These are phyloP conservation scores for Nakaseomyces bracarensis DNA, from an alignment of 1,139 yeast species.

Conservation along the genomic window DNA sequence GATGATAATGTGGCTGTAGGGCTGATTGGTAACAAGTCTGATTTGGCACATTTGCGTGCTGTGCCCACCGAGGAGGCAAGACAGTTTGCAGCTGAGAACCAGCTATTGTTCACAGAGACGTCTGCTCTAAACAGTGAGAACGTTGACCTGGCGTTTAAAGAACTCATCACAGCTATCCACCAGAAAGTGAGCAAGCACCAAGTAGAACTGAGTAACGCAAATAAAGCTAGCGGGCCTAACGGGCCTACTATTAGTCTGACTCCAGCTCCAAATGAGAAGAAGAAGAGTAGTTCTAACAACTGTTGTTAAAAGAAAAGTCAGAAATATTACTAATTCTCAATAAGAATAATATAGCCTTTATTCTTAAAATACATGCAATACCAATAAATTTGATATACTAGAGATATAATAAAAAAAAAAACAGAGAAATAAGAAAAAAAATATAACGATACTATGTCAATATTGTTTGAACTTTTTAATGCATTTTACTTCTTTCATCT, in stretches of 20 bases:
- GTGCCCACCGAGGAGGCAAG: constrained; percentile 97
- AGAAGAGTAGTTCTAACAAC: constrained; percentile 51
- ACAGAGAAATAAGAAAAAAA: too few species aligned
- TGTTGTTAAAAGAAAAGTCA: constrained; percentile 58
- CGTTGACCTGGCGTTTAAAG: constrained; percentile 91
- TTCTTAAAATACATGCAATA: too few species aligned
- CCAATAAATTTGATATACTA: too few species aligned
- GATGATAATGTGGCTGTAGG: constrained; percentile 95
- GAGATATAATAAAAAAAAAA: too few species aligned
- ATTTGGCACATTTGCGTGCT: constrained; percentile 89
- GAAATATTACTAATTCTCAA: too few species aligned
- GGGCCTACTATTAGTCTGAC: constrained; percentile 93
- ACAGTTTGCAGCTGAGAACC: constrained; percentile 90
- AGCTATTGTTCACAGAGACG: constrained; percentile 87
- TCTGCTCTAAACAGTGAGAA: constrained; percentile 91
- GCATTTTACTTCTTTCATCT: too few species aligned
- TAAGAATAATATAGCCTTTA: too few species aligned
- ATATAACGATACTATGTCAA: too few species aligned
- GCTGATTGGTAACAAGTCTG: constrained; percentile 93
- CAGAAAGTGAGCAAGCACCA: constrained; percentile 86
- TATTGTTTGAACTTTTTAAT: too few species aligned
- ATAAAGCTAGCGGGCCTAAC: constrained; percentile 32
- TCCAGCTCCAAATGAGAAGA: constrained; percentile 81
- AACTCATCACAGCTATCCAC: constrained; percentile 82
- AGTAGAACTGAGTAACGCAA: constrained; percentile 48